phyloP scores from a whole-genome alignment of 352 stramenopile genomes.

The Bremia lactucae region DNA sequence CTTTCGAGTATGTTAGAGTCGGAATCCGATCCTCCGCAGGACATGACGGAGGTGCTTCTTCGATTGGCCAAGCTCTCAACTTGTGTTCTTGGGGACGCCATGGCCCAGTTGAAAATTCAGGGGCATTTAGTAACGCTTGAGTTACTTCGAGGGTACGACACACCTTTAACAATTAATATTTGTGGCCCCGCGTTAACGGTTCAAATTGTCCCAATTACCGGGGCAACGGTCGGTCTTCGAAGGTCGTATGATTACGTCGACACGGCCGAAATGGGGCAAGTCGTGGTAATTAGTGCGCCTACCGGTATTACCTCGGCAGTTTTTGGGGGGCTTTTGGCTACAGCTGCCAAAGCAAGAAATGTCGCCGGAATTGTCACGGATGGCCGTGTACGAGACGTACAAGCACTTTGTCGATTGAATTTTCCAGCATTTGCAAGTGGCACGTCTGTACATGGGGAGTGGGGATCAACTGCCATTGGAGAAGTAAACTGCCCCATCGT shows the following conservation, averaged over 20 bases:
- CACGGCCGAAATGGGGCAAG: conserved; percentile 59
- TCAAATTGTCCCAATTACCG: conserved; percentile 63
- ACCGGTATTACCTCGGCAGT: conserved; percentile 45
- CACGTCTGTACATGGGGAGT: conserved; percentile 64
- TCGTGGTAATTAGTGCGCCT: conserved; percentile 68
- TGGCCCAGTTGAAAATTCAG: conserved; percentile 70
- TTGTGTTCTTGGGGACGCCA: conserved; percentile 72
- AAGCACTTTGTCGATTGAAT: conserved; percentile 50
- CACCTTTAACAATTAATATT: conserved; percentile 66
- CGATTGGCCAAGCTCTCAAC: conserved; percentile 73
- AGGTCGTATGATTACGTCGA: conserved; percentile 69
- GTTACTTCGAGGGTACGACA: conserved; percentile 60
- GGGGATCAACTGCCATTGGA: conserved; percentile 45
- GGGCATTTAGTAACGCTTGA: conserved; percentile 70
- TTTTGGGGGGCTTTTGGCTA: conserved; percentile 61
- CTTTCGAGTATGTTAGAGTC: conserved; percentile 57
- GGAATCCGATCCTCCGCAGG: conserved; percentile 18
- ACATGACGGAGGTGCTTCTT: conserved; percentile 34
- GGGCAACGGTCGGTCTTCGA: conserved; percentile 7
- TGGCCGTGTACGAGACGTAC: conserved; percentile 64
- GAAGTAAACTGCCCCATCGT: conserved; percentile 60
- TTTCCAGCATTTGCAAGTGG: conserved; percentile 63
- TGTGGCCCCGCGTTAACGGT: conserved; percentile 71
- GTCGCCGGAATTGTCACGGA: conserved; percentile 61
- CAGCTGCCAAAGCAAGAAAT: conserved; percentile 52